Evolutionary conservation across 2,329 filamentous ascomycete genomes (phyloP), one percentile per base, ranked within the genome.

Genomic region (Aspergillus thermomutatus): DNA sequence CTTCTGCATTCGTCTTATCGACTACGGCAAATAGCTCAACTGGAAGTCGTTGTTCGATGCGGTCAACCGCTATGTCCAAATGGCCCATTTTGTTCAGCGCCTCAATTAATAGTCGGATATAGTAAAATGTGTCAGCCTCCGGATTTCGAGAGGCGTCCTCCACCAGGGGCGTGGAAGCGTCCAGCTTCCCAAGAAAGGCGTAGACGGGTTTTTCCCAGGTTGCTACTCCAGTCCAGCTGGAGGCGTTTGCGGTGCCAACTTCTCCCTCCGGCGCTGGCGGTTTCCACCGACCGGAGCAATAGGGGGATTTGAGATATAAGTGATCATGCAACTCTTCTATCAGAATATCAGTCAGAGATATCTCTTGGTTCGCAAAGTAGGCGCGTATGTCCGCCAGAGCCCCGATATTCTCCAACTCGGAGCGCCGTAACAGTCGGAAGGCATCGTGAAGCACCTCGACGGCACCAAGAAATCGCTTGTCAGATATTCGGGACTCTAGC

Each of bases 281-380:
- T 74, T 96, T 95, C 94, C 94, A 99, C 64, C 94, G 83, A 71
- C 96, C 91, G 70, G 96, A 92, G 70, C 93, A 97, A 71, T 99
- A 99, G 0, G 93, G 94, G 3, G 93, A 97, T 72, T 97, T 97
- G 41, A 99, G 85, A 70, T 99, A 99, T 3, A 99, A 82, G 75
- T 99, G 94, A 71, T 96, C 94, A 71, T 99, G 94, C 34, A 99
- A 80, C 74, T 99, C 94, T 72, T 99, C 94, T n/a, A 97, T 87
- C 55, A 99, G 74, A 53, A 97, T 97, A 69, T 99, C 94, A 69
- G 93, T 93, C 61, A 99, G 78, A 0, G 91, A 87, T 27, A 88
- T 90, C 76, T 99, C 94, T 71, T 99, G 95, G 69, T 96, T 97
- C 57, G 87, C 87, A 56, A 99, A 85, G 69, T 97, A 97, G 66